Conservation (phyloP, 768 basidiomycete genomes). For the Clavulina sp. region DNA sequence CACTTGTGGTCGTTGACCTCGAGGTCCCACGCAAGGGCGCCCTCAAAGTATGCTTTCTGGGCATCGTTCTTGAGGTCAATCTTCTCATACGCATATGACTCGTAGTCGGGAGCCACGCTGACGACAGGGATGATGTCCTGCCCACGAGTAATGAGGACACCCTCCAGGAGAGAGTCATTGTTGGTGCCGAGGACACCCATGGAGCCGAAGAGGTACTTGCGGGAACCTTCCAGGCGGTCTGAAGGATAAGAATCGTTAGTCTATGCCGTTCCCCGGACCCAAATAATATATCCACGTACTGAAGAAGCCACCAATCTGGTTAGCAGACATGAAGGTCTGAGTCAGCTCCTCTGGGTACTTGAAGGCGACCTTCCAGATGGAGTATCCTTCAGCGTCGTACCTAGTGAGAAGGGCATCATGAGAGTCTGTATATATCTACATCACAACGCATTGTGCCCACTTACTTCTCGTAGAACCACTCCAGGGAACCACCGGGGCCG, state of each 20-base stretch:
- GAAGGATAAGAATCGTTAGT: background rate
- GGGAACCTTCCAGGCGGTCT: constrained; percentile 89
- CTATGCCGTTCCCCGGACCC: background rate
- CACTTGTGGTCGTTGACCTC: constrained; percentile 77
- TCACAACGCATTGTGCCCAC: constrained; percentile 15
- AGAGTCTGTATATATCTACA: background rate
- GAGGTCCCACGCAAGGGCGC: constrained; percentile 85
- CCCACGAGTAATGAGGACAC: constrained; percentile 71
- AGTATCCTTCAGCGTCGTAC: constrained; percentile 80
- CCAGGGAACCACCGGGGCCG: constrained; percentile 59
- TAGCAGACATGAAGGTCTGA: constrained; percentile 82
- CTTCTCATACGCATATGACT: constrained; percentile 66
- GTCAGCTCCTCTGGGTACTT: constrained; percentile 94
- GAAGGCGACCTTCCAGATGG: constrained; percentile 83
- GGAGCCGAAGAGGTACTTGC: constrained; percentile 85
- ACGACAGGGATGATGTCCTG: constrained; percentile 52
- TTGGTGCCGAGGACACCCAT: constrained; percentile 71
- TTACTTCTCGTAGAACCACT: constrained; percentile 95
- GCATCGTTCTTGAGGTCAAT: constrained; percentile 54
- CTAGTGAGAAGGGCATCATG: constrained; percentile 23
- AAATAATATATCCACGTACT: constrained; percentile 12
- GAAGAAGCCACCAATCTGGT: constrained; percentile 92
- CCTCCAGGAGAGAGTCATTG: constrained; percentile 67
- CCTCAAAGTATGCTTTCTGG: constrained; percentile 85
- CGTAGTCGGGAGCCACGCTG: constrained; percentile 76